Conservation (phyloP, 352 stramenopile genomes). For the Phytophthora aleatoria region DNA sequence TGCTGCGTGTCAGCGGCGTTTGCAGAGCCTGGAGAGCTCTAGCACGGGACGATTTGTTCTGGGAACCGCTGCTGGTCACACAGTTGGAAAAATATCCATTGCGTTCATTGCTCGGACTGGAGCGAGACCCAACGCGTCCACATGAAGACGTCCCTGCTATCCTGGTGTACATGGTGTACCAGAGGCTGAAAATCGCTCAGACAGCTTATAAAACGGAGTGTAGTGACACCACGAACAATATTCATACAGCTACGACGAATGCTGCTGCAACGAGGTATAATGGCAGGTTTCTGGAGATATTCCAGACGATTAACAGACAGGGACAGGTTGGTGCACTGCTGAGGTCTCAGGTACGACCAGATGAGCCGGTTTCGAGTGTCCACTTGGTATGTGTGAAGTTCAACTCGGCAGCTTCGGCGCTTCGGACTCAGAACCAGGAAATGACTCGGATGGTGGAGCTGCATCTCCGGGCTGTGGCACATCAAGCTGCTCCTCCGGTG, state of each 20-base stretch:
- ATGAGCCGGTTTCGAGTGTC: slow-evolving; percentile 25
- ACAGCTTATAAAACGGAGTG: slow-evolving; percentile 12
- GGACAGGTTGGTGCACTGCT: slow-evolving; percentile 14
- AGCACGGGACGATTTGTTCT: slow-evolving; percentile 62
- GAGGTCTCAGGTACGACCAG: not conserved
- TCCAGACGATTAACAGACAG: slow-evolving; percentile 23
- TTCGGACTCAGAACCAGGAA: slow-evolving; percentile 2
- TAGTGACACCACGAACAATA: not conserved
- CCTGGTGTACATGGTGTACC: slow-evolving; percentile 78
- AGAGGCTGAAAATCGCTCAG: slow-evolving; percentile 46
- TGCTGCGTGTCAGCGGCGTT: slow-evolving; percentile 51
- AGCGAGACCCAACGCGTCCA: slow-evolving; percentile 13
- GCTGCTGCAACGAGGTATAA: slow-evolving; percentile 16
- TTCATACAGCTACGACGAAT: not conserved
- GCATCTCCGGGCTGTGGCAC: slow-evolving; percentile 9
- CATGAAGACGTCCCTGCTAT: slow-evolving; percentile 56
- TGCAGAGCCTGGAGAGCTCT: slow-evolving; percentile 64
- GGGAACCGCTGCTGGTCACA: slow-evolving; percentile 70
- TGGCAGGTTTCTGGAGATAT: slow-evolving; percentile 23
- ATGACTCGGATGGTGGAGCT: slow-evolving; percentile 17
- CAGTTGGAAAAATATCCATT: slow-evolving; percentile 68
- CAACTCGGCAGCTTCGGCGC: not conserved
- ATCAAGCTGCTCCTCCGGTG: slow-evolving; percentile 7
- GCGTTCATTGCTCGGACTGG: slow-evolving; percentile 56
- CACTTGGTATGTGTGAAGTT: slow-evolving; percentile 32